Percentiles rank a stretch among this genome's conserved stretches.
phyloP scores from a whole-genome alignment of 352 stramenopile genomes.

The Pythium brassicae region DNA sequence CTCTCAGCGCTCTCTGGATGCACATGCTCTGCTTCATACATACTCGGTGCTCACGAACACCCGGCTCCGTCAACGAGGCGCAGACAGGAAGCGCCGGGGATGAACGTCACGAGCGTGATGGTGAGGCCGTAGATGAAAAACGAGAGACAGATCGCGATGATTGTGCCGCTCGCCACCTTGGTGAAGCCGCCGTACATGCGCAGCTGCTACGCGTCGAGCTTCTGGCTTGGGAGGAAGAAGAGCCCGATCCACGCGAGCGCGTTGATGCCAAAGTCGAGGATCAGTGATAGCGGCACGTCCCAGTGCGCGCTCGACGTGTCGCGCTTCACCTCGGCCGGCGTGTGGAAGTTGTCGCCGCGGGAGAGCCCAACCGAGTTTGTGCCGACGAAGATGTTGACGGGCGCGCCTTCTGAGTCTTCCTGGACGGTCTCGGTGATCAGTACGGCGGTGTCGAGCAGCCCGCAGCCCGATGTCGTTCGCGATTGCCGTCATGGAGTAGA shows the following conservation, averaged over 20 bases:
- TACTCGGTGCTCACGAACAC: too few species aligned
- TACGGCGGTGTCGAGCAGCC: slow-evolving; percentile 23
- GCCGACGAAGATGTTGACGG: slow-evolving; percentile 25
- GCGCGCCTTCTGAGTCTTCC: slow-evolving; percentile 21
- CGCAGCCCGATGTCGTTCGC: slow-evolving; percentile 19
- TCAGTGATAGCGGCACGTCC: slow-evolving; percentile 21
- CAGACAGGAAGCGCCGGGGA: background rate
- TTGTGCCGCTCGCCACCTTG: slow-evolving; percentile 11
- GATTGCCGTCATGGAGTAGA: slow-evolving; percentile 22
- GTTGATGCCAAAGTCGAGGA: slow-evolving; percentile 32
- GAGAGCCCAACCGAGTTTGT: slow-evolving; percentile 25
- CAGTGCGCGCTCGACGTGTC: slow-evolving; percentile 14
- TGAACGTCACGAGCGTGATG: slow-evolving; percentile 15
- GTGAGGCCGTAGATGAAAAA: slow-evolving; percentile 1
- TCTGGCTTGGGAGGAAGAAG: slow-evolving; percentile 40
- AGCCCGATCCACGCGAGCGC: slow-evolving; percentile 19
- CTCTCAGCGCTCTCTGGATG: too few species aligned
- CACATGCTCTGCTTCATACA: too few species aligned
- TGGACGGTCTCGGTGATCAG: slow-evolving; percentile 30
- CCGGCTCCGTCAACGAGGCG: too few species aligned
- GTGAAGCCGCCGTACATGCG: slow-evolving; percentile 70
- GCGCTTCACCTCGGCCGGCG: slow-evolving; percentile 5
- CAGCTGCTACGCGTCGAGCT: slow-evolving; percentile 65
- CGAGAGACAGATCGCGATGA: slow-evolving; percentile 11
- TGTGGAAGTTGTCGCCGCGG: slow-evolving; percentile 23